Base-by-base conservation (phyloP, 1,284 basidiomycete genomes). In the Sparassis latifolia region DNA sequence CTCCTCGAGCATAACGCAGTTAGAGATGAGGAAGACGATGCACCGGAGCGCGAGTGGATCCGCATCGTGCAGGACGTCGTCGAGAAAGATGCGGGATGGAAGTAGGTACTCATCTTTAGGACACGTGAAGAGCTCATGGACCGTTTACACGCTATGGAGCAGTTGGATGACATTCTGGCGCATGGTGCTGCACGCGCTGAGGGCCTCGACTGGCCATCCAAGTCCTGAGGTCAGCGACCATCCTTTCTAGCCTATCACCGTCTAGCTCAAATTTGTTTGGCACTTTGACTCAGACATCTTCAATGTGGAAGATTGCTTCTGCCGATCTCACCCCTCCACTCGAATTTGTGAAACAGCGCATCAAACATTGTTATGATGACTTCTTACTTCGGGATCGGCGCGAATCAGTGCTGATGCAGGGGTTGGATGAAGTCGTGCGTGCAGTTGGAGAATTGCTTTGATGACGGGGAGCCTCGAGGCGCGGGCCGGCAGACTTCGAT, bases 51-150 rank as follows among this genome's bases (percentile, higher is more conserved):
- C 6, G 64, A 66, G 48, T 67, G 65, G 59, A 46, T 55, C 4
- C 40, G 49, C n/a, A 62, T 67, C 32, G 64, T 66, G 33, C 65
- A 67, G 50, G 62, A 65, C 31, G 58, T 67, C 28, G 63, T 67
- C n/a, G 58, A 65, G 55, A 64, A 66, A 46, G 65, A 67, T 44
- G 65, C 65, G 0, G 65, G 65, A 6, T 67, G 65, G 65, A 63
- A 67, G 65, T 67, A 41, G 43, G 65, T 55, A 2, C 9, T 5
- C 10, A 10, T 10, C 5, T 4, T 42, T 12, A 20, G 28, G 10
- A 33, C 42, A 2, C 29, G 10, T 20, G 29, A 20, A 4, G 7
- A 20, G 30, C 10, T 10, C n/a, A 4, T 12, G 46, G 33, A 31
- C 30, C 40, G 42, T 30, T 33, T 51, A 20, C 33, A 9, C 27